Evolutionary conservation across 2,329 filamentous ascomycete genomes (phyloP).

Genomic region (Aspergillus versicolor): DNA sequence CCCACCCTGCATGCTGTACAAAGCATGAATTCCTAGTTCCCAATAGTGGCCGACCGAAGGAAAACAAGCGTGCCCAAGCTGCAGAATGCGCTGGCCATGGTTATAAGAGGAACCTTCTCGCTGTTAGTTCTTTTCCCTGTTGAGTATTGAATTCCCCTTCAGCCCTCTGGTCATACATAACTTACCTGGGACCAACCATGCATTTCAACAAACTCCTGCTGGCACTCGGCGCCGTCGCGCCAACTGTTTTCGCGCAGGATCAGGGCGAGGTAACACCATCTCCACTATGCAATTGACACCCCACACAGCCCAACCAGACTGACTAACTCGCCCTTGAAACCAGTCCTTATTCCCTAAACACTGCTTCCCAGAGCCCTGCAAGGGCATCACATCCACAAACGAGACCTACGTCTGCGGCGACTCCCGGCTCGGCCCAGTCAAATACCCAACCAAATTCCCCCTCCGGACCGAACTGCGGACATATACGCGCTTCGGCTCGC

Average conservation of each 20-base stretch:
- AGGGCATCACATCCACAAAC: constrained; percentile 31
- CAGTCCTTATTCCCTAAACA: constrained; percentile 8
- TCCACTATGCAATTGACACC: no score
- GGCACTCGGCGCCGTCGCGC: neutral
- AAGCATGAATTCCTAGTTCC: neutral
- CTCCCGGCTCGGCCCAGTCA: constrained; percentile 37
- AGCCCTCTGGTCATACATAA: neutral
- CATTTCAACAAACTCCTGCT: neutral
- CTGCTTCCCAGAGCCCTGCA: constrained; percentile 28
- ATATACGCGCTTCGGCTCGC: constrained; percentile 42
- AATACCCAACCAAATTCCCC: constrained; percentile 33
- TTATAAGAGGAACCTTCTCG: neutral
- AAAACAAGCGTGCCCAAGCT: neutral
- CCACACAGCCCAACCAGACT: neutral
- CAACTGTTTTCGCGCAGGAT: neutral
- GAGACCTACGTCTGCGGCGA: constrained; percentile 41
- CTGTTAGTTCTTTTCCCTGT: neutral
- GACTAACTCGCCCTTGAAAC: neutral
- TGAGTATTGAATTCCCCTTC: neutral
- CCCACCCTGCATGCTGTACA: neutral
- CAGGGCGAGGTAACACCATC: neutral
- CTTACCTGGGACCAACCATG: neutral
- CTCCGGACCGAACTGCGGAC: constrained; percentile 30
- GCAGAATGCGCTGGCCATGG: neutral
- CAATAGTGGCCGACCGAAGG: neutral